These are phyloP conservation scores for Plenodomus biglobosus DNA, from an alignment of 2,329 filamentous ascomycete genomes.

Conservation along the genomic window DNA sequence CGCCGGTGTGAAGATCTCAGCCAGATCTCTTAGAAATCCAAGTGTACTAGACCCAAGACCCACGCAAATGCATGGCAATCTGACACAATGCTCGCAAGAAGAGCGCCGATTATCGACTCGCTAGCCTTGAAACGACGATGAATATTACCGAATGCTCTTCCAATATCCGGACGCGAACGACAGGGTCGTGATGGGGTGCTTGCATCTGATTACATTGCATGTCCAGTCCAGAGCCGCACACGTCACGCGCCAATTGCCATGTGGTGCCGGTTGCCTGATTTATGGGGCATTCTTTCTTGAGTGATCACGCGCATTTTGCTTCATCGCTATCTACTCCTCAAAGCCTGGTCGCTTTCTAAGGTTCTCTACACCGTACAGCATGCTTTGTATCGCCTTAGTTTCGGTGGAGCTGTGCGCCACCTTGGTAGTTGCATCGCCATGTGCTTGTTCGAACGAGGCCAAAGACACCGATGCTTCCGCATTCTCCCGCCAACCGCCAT, in stretches of 20 bases:
- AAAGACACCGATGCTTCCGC: background rate
- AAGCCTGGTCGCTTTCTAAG: slow-evolving; percentile 52
- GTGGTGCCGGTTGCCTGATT: background rate
- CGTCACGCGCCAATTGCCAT: slow-evolving; percentile 17
- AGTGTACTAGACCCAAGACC: slow-evolving; percentile 21
- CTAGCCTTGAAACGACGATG: slow-evolving; percentile 12
- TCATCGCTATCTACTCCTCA: slow-evolving; percentile 32
- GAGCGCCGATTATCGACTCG: slow-evolving; percentile 8
- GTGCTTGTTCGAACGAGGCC: slow-evolving; percentile 15
- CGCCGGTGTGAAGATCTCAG: slow-evolving; percentile 10
- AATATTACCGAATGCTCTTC: background rate
- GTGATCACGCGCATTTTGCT: slow-evolving; percentile 2
- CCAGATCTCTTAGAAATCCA: slow-evolving; percentile 27
- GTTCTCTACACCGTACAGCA: slow-evolving; percentile 53
- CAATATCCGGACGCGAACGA: background rate
- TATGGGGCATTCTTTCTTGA: slow-evolving; percentile 4
- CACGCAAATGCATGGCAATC: slow-evolving; percentile 2
- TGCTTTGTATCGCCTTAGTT: slow-evolving; percentile 46
- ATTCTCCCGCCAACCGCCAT: slow-evolving; percentile 30
- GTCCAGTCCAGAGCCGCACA: slow-evolving; percentile 19
- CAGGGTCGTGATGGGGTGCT: slow-evolving; percentile 4
- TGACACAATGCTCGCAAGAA: slow-evolving; percentile 8
- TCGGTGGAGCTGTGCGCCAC: slow-evolving; percentile 19
- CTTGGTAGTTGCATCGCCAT: slow-evolving; percentile 22
- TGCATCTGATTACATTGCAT: slow-evolving; percentile 18